These are phyloP conservation scores for Fulvia fulva DNA, from an alignment of 2,329 filamentous ascomycete genomes.

Conservation along the genomic window DNA sequence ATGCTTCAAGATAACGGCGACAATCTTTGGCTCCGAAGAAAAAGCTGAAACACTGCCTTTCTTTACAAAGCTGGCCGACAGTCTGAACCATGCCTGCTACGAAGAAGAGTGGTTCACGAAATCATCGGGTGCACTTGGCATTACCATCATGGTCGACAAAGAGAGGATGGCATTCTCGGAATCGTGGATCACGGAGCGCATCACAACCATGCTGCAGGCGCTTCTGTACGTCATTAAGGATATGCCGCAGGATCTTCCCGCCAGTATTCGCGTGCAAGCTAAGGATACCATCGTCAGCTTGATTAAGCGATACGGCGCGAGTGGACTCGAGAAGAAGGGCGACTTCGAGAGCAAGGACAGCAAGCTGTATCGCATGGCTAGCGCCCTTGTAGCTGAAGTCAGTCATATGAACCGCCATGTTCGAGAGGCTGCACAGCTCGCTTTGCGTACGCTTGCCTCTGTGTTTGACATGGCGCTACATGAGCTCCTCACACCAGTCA, in stretches of 20 bases:
- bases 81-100: conserved; percentile 91
- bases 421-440: conserved; percentile 76
- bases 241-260: conserved; percentile 89
- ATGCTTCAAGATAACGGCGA: conserved; percentile 70
- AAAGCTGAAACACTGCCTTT: conserved; percentile 74
- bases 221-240: conserved; percentile 97
- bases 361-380: conserved; percentile 71
- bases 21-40: conserved; percentile 68
- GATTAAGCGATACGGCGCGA: conserved; percentile 73
- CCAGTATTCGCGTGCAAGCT: conserved; percentile 78
- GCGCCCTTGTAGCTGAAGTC: conserved; percentile 80
- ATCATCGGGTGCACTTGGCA: conserved; percentile 84
- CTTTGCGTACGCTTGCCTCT: conserved; percentile 75
- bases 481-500: conserved; percentile 84
- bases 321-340: conserved; percentile 68
- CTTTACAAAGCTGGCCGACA: conserved; percentile 75
- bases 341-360: conserved; percentile 66
- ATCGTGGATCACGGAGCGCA: conserved; percentile 73
- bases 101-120: conserved; percentile 99
- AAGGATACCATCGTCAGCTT: conserved; percentile 73
- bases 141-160: conserved; percentile 79
- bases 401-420: conserved; percentile 96
- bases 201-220: conserved; percentile 84
- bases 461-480: conserved; percentile 74
- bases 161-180: conserved; percentile 82